Evolutionary conservation across 148 eudicot species (phyloP).

Genomic region (Fagopyrum tataricum): DNA sequence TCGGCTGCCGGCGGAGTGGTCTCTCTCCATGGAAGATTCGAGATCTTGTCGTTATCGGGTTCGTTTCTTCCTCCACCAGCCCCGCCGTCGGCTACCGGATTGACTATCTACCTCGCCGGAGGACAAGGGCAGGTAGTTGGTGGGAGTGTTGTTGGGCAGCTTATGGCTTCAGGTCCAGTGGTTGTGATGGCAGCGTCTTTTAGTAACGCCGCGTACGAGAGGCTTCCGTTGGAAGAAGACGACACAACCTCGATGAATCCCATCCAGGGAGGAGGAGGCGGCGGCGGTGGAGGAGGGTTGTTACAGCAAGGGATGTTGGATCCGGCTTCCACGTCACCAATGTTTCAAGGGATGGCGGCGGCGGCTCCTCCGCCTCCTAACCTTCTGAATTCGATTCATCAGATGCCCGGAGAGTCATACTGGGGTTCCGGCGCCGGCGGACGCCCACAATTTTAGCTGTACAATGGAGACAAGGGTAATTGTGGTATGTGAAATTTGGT

Average conservation of each 20-base stretch:
- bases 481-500: not conserved
- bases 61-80: conserved; percentile 78
- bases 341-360: not conserved
- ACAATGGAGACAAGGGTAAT: not conserved
- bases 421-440: not conserved
- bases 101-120: conserved; percentile 64
- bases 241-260: conserved; percentile 19
- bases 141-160: conserved; percentile 66
- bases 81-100: conserved; percentile 66
- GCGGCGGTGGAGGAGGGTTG: not conserved
- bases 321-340: not conserved
- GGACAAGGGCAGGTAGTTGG: conserved; percentile 90
- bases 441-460: not conserved
- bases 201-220: conserved; percentile 74
- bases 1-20: conserved; percentile 38
- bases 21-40: conserved; percentile 69
- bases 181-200: conserved; percentile 81
- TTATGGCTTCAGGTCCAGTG: conserved; percentile 61
- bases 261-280: conserved; percentile 35
- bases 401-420: not conserved
- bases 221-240: conserved; percentile 72
- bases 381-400: not conserved
- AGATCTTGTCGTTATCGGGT: conserved; percentile 64
- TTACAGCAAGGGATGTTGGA: not conserved
- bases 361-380: not conserved